Conservation (phyloP, 1,284 basidiomycete genomes). For the Phaffia rhodozyma region DNA sequence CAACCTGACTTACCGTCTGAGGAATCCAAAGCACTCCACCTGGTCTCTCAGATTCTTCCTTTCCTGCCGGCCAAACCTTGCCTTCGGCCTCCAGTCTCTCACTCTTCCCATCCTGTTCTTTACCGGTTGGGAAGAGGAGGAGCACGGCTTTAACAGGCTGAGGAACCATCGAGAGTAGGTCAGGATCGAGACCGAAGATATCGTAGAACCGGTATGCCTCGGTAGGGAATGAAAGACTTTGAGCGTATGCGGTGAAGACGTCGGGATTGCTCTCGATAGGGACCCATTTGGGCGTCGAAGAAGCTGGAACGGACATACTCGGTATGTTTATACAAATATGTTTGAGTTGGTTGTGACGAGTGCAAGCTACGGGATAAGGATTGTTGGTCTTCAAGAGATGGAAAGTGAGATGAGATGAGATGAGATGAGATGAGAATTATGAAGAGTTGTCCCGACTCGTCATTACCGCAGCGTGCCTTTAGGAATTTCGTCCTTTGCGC, state of each 20-base stretch:
- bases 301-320: no score
- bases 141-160: conserved; percentile 65
- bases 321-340: no score
- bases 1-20: conserved; percentile 33
- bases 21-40: conserved; percentile 37
- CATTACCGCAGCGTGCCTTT: no score
- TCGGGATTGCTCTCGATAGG: not conserved
- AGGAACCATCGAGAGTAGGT: conserved; percentile 58
- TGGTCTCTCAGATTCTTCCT: not conserved
- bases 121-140: conserved; percentile 63
- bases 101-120: conserved; percentile 42
- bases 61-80: not conserved
- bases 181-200: conserved; percentile 66
- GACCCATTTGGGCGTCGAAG: not conserved
- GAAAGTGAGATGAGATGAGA: no score
- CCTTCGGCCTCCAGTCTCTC: conserved; percentile 37
- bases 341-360: no score
- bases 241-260: conserved; percentile 8
- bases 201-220: conserved; percentile 54
- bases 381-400: no score
- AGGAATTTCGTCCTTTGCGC: no score
- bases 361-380: no score
- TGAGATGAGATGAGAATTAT: no score
- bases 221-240: conserved; percentile 3
- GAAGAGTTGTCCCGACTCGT: no score